Conservation (phyloP, 2,329 filamentous ascomycete genomes). For the Penicillium sp. region DNA sequence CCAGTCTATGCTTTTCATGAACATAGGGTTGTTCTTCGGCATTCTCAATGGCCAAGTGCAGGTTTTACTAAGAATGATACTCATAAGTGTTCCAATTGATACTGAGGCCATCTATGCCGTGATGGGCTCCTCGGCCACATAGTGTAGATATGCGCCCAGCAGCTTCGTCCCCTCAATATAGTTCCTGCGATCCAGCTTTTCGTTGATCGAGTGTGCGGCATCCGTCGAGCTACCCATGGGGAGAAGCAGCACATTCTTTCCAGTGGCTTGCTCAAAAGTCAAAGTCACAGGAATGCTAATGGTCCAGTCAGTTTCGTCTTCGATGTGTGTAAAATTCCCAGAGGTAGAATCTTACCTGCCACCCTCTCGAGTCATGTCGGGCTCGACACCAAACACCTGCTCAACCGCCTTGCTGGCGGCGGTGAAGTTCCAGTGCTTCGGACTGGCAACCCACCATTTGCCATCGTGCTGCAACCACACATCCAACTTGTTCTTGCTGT, state of each 20-base stretch:
- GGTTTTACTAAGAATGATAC: no score
- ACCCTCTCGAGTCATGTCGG: constrained; percentile 93
- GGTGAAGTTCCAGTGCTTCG: constrained; percentile 98
- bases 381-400: constrained; percentile 86
- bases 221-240: constrained; percentile 98
- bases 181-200: constrained; percentile 94
- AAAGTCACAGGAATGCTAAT: constrained; percentile 87
- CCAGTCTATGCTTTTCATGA: no score
- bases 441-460: constrained; percentile 98
- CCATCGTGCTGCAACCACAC: constrained; percentile 79
- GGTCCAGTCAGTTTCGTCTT: constrained; percentile 18
- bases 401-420: constrained; percentile 94
- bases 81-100: no score
- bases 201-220: constrained; percentile 94
- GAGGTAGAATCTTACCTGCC: constrained; percentile 57
- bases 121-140: constrained; percentile 82
- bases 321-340: background rate
- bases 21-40: no score
- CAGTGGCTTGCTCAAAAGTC: constrained; percentile 94
- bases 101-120: constrained; percentile 8
- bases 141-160: constrained; percentile 89
- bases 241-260: constrained; percentile 92
- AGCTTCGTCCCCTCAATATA: constrained; percentile 98
- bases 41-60: no score
- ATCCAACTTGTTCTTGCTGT: constrained; percentile 86